These are phyloP conservation scores for Leptomonas pyrrhocoris DNA, from an alignment of 208 protist genomes.

Conservation along the genomic window DNA sequence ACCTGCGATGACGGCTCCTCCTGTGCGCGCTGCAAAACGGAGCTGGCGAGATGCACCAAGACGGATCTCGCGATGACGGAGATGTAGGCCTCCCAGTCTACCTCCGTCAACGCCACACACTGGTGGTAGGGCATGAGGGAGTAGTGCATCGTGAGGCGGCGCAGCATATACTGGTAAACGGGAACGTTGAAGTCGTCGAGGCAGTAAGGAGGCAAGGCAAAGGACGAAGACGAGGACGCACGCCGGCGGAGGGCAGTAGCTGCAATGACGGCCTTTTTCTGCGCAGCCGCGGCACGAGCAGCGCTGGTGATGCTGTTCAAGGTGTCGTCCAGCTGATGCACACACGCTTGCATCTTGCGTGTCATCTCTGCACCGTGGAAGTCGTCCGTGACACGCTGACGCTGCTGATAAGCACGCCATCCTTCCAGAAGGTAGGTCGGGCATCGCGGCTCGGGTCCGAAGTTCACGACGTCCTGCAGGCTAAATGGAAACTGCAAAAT, in stretches of 20 bases:
- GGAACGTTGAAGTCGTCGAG: slow-evolving; percentile 27
- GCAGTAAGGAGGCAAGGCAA: slow-evolving; percentile 17
- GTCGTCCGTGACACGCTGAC: slow-evolving; percentile 19
- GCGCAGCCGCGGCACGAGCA: background rate
- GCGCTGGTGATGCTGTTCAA: slow-evolving; percentile 10
- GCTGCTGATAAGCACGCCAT: slow-evolving; percentile 30
- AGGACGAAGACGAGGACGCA: slow-evolving; percentile 12
- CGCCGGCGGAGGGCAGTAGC: background rate
- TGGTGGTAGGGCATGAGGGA: slow-evolving; percentile 41
- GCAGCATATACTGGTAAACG: slow-evolving; percentile 35
- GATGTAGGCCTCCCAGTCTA: slow-evolving; percentile 81
- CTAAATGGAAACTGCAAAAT: slow-evolving; percentile 37
- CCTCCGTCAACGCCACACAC: slow-evolving; percentile 45
- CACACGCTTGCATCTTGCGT: slow-evolving; percentile 16
- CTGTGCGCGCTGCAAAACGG: slow-evolving; percentile 18
- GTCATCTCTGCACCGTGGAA: slow-evolving; percentile 6
- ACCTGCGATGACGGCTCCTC: background rate
- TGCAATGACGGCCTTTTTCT: background rate
- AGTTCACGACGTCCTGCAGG: slow-evolving; percentile 29
- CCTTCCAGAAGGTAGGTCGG: slow-evolving; percentile 27
- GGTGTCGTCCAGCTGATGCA: slow-evolving; percentile 17
- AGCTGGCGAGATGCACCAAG: slow-evolving; percentile 44
- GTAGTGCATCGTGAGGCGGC: slow-evolving; percentile 30
- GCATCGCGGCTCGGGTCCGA: slow-evolving; percentile 32
- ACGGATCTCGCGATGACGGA: slow-evolving; percentile 47